Evolutionary conservation across 306 rosid genomes (phyloP), one percentile per base, ranked within the genome.

Genomic region (Mimosa bimucronata): DNA sequence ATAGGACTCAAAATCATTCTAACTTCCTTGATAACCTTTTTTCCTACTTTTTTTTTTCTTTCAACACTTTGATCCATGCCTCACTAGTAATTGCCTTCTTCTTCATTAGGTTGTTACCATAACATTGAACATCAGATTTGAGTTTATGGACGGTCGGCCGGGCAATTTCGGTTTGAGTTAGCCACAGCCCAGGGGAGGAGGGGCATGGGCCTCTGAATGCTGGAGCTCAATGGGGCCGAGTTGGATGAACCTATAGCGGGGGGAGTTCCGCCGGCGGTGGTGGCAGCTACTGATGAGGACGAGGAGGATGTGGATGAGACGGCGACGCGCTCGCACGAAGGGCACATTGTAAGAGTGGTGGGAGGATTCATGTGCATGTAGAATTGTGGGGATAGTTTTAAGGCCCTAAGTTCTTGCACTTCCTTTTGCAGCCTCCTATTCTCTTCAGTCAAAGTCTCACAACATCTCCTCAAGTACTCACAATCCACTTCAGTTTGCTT

Each of bases 401-500:
- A 87, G n/a, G 96, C 90, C 78, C 98, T 93, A 1, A 95, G 95
- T 86, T 93, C 99, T 77, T 90, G 94, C 78, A 93, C 94, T 81
- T 95, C 99, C 84, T 93, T 95, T 79, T 91, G 97, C 85, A 91
- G 23, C 86, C 96, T 83, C 84, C 89, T 85, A 82, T 95, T 95
- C 83, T 95, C 99, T 44, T 88, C 95, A 0, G 94, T 91, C 29
- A 93, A 86, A 77, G 85, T 95, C 90, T 95, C 97, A 78, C 92
- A 93, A 79, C 94, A 95, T 67, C 87, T 88, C 87, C 85, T 95
- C 74, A 93, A 86, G 80, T 90, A 88, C 76, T 95, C 98, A 46
- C 96, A 93, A 57, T 95, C 99, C 85, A 95, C 99, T 82, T 91
- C 97, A 28, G 98, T 95, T 18, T 95, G 98, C 96, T 95, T 95